These are phyloP conservation scores for Phlyctochytrium bullatum DNA, from an alignment of 192 early-diverging fungal species.

Conservation along the genomic window DNA sequence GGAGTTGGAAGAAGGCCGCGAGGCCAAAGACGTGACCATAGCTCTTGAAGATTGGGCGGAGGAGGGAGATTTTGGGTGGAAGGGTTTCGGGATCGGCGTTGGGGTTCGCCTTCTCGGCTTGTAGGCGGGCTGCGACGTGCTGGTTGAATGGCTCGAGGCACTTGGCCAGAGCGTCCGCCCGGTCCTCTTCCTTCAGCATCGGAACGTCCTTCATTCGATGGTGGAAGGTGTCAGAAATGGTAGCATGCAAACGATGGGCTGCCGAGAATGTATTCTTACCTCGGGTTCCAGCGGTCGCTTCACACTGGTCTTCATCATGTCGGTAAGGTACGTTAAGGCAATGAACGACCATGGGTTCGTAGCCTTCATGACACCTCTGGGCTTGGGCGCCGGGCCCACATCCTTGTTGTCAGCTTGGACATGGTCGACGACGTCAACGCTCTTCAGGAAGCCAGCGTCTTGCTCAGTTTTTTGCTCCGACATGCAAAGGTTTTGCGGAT, in stretches of 20 bases:
- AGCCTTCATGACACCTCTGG: not conserved
- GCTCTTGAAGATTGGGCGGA: not conserved
- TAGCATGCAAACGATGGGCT: not conserved
- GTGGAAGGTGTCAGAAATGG: too few relatives aligned
- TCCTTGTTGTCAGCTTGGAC: too few relatives aligned
- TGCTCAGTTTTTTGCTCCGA: too few relatives aligned
- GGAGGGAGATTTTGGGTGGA: not conserved
- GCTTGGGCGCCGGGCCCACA: too few relatives aligned
- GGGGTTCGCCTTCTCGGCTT: not conserved
- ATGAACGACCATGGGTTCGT: not conserved
- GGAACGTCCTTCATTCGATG: not conserved
- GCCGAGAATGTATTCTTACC: not conserved
- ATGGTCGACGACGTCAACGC: too few relatives aligned
- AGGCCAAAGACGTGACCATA: not conserved
- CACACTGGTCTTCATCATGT: not conserved
- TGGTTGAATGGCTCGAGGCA: not conserved
- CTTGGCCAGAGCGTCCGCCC: not conserved
- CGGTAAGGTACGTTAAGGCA: not conserved
- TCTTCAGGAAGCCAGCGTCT: too few relatives aligned
- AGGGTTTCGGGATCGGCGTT: not conserved
- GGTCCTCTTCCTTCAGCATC: not conserved
- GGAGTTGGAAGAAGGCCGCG: not conserved
- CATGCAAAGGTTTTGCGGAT: too few relatives aligned
- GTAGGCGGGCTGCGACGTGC: not conserved
- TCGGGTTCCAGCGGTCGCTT: not conserved